phyloP scores from a whole-genome alignment of 495 filamentous ascomycete species.

The Tricharina praecox region DNA sequence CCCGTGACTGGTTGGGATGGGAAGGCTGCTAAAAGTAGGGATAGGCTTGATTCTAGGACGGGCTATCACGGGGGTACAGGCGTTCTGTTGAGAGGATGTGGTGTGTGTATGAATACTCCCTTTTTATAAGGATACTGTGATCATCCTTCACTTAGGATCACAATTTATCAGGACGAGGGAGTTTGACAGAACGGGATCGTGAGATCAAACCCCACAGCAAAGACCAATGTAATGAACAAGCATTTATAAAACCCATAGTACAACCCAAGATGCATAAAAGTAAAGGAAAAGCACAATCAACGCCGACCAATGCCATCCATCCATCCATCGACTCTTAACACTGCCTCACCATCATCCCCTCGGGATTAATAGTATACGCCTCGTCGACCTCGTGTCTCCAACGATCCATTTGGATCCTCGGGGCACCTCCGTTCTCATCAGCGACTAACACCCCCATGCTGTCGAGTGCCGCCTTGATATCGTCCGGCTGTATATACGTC shows the following conservation, averaged over 20 bases:
- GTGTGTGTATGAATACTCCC: not conserved
- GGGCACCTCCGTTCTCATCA: not conserved
- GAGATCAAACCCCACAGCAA: no score
- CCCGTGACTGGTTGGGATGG: not conserved
- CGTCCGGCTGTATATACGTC: conserved; percentile 23
- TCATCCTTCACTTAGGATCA: no score
- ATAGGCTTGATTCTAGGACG: conserved; percentile 44
- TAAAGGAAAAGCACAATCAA: no score
- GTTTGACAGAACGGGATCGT: no score
- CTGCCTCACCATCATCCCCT: no score
- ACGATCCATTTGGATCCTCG: not conserved
- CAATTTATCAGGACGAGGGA: no score
- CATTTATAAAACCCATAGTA: no score
- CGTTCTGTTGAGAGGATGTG: conserved; percentile 32
- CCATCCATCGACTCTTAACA: no score
- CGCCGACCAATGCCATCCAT: no score
- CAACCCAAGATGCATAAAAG: no score
- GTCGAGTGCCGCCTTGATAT: conserved; percentile 8
- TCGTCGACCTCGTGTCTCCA: not conserved
- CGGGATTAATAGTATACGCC: not conserved
- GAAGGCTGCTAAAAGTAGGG: conserved; percentile 12
- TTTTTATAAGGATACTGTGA: no score
- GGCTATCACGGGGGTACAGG: conserved; percentile 44
- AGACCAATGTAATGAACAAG: no score
- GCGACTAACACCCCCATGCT: conserved; percentile 1